Percentiles rank a stretch among this genome's conserved stretches.
These are phyloP conservation scores for Dryas drummondii DNA, from an alignment of 306 rosid genomes.

Conservation along the genomic window DNA sequence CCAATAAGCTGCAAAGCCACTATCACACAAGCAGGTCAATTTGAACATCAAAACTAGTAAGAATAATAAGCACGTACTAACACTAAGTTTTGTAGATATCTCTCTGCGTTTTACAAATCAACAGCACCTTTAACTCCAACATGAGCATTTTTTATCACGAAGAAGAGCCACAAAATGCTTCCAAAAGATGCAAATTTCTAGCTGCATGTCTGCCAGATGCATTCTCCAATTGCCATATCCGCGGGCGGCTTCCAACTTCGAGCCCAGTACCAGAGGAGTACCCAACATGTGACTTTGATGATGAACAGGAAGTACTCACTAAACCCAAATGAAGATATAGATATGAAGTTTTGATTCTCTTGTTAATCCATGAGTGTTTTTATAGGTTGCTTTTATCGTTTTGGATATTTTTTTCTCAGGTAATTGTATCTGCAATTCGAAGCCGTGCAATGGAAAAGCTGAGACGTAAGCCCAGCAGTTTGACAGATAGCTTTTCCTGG, in stretches of 20 bases:
- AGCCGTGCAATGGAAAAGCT: slow-evolving; percentile 65
- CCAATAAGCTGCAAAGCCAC: slow-evolving; percentile 66
- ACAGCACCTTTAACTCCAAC: slow-evolving; percentile 22
- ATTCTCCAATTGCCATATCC: slow-evolving; percentile 48
- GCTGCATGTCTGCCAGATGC: slow-evolving; percentile 58
- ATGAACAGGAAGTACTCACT: slow-evolving; percentile 60
- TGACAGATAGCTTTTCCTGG: slow-evolving; percentile 52
- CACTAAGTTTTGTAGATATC: slow-evolving; percentile 24
- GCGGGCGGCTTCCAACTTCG: slow-evolving; percentile 34
- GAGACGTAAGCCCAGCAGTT: slow-evolving; percentile 43
- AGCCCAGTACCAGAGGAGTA: slow-evolving; percentile 59
- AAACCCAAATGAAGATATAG: background rate
- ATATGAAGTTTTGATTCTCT: background rate
- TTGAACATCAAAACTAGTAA: slow-evolving; percentile 31
- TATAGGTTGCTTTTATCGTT: background rate
- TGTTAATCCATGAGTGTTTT: background rate
- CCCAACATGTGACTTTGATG: slow-evolving; percentile 53
- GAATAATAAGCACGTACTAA: slow-evolving; percentile 11
- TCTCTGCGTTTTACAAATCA: slow-evolving; percentile 20
- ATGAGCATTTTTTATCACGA: slow-evolving; percentile 78
- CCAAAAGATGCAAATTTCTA: slow-evolving; percentile 53
- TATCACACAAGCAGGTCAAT: slow-evolving; percentile 50
- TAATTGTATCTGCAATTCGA: slow-evolving; percentile 63
- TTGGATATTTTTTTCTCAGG: slow-evolving; percentile 37
- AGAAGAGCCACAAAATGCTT: slow-evolving; percentile 47